Evolutionary conservation across 108 stramenopile genomes (phyloP), one percentile per base, ranked within the genome.

Genomic region (Cyclotella distinguenda): DNA sequence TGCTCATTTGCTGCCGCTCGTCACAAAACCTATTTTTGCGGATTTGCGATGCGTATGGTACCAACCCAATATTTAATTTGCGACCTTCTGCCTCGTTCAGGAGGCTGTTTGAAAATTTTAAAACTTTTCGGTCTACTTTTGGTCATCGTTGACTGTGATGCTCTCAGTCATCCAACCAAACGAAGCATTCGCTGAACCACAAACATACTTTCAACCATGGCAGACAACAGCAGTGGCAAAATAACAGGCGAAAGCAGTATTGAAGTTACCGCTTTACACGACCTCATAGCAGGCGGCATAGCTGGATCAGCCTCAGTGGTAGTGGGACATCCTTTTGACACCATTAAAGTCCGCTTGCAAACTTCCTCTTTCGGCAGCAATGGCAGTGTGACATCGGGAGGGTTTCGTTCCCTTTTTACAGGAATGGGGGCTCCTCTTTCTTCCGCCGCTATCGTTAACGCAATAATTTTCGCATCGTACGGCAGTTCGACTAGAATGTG

Each of bases 301-400:
- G 87, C 93, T 15, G 93, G 93, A 16, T 90, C 86, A n/a, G 81
- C 81, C 9, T 86, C 84, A 22, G 87, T 95, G 35, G 60, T 89
- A 23, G 86, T 92, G 0, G 94, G 94, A 15, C 64, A 97, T 82
- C 96, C 96, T 10, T 95, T 97, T 64, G 96, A 97, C 70, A 95
- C 96, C 0, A 77, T 95, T 42, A 97, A 97, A 67, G 77, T 80
- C 26, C 74, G 79, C 18, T 31, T 80, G 3, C 79, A 80, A 57
- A 80, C 79, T 11, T 75, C 79, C 30, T 51, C 53, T n/a, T 16
- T 27, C 18, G 56, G 28, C 18, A 46, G 12, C 44, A 51, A 35
- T 28, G 47, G 63, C 39, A 43, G 46, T 25, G 32, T 45, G 21
- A 53, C 16, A 19, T 21, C 40, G 27, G 53, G 38, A 53, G 21